These are phyloP conservation scores for Ascomycota sp. DNA, from an alignment of 2,329 filamentous ascomycete genomes.

Conservation along the genomic window DNA sequence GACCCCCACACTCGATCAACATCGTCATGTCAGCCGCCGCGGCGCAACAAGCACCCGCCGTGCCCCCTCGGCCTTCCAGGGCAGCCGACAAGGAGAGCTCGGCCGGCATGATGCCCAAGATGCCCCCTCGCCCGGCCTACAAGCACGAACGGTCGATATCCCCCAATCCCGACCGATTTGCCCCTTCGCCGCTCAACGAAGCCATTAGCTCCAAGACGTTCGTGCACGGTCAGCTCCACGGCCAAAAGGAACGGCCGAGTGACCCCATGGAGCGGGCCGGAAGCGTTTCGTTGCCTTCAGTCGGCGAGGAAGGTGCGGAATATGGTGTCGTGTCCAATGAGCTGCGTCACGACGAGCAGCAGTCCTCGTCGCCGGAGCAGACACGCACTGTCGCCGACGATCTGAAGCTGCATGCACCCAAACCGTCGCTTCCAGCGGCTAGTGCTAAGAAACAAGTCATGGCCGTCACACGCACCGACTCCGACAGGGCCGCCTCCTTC, in stretches of 20 bases:
- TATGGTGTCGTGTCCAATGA: constrained; percentile 46
- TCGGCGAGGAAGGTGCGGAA: constrained; percentile 79
- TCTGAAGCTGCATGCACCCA: constrained; percentile 73
- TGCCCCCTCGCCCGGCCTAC: constrained; percentile 58
- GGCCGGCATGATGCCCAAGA: constrained; percentile 31
- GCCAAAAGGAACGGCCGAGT: constrained; percentile 11
- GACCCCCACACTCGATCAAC: not conserved
- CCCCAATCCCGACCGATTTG: constrained; percentile 57
- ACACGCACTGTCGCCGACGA: constrained; percentile 62
- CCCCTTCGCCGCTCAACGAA: constrained; percentile 72
- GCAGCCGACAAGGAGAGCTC: constrained; percentile 24
- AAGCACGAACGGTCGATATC: constrained; percentile 62
- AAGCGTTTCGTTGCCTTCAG: constrained; percentile 63
- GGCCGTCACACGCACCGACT: constrained; percentile 76
- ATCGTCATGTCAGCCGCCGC: constrained; percentile 27
- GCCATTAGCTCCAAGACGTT: constrained; percentile 27
- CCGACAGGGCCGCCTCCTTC: constrained; percentile 64
- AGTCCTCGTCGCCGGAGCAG: constrained; percentile 38
- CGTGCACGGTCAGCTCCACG: constrained; percentile 15
- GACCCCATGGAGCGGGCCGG: constrained; percentile 39
- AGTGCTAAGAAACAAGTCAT: constrained; percentile 72
- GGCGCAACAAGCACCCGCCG: constrained; percentile 27
- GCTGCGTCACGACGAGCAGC: constrained; percentile 10
- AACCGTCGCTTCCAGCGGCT: constrained; percentile 60
- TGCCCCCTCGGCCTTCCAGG: constrained; percentile 36